Evolutionary conservation across 345 rosid species (phyloP).

Genomic region (Durio zibethinus): DNA sequence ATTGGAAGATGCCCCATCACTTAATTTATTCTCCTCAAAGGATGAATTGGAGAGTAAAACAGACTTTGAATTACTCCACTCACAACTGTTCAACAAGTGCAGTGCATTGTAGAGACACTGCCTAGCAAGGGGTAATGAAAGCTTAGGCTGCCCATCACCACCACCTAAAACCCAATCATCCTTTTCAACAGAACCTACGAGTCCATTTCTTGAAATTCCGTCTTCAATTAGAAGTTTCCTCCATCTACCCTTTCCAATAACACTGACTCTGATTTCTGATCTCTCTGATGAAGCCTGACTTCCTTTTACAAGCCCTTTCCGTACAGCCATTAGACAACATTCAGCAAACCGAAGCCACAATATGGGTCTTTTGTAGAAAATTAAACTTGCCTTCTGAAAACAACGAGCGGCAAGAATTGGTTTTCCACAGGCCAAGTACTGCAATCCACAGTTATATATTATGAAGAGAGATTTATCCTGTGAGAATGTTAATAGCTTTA

Average conservation of each 20-base stretch:
- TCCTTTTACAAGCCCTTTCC: slow-evolving; percentile 59
- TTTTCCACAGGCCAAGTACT: slow-evolving; percentile 79
- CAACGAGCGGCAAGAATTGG: slow-evolving; percentile 87
- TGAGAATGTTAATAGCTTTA: slow-evolving; percentile 60
- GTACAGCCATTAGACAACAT: slow-evolving; percentile 82
- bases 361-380: slow-evolving; percentile 63
- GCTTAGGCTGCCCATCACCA: slow-evolving; percentile 55
- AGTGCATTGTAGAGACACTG: slow-evolving; percentile 74
- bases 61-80: slow-evolving; percentile 37
- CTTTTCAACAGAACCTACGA: slow-evolving; percentile 31
- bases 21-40: slow-evolving; percentile 44
- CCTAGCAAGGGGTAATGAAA: slow-evolving; percentile 75
- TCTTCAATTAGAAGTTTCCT: slow-evolving; percentile 68
- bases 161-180: slow-evolving; percentile 33
- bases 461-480: slow-evolving; percentile 81
- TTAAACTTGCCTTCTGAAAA: slow-evolving; percentile 71
- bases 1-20: slow-evolving; percentile 35
- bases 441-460: slow-evolving; percentile 81
- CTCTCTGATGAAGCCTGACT: slow-evolving; percentile 36
- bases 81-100: slow-evolving; percentile 56
- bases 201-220: slow-evolving; percentile 40
- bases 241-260: slow-evolving; percentile 91
- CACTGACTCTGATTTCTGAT: slow-evolving; percentile 56
- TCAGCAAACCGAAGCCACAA: slow-evolving; percentile 97
- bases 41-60: slow-evolving; percentile 36